Evolutionary conservation across 108 stramenopile genomes (phyloP).

Genomic region (Cyclotella baltica): DNA sequence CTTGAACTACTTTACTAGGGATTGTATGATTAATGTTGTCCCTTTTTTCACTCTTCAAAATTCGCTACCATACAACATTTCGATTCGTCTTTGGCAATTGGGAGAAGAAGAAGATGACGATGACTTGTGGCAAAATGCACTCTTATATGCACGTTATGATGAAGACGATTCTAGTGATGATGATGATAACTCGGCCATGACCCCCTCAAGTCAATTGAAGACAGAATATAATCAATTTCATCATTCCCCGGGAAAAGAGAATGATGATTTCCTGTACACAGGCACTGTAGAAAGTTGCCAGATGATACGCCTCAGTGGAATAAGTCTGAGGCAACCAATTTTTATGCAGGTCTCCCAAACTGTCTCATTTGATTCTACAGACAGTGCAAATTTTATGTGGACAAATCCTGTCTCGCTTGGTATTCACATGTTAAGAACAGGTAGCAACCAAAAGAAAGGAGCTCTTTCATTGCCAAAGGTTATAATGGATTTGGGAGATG

Average conservation of each 20-base stretch:
- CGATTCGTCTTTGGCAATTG: conserved; percentile 34
- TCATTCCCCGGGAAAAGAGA: conserved; percentile 4
- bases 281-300: conserved; percentile 14
- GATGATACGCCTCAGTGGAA: conserved; percentile 34
- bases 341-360: conserved; percentile 37
- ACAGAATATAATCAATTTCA: neutral
- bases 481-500: conserved; percentile 34
- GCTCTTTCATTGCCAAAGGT: conserved; percentile 16
- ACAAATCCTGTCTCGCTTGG: conserved; percentile 12
- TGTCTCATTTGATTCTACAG: neutral
- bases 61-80: conserved; percentile 25
- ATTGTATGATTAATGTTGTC: conserved; percentile 15
- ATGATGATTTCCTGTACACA: conserved; percentile 14
- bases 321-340: conserved; percentile 24
- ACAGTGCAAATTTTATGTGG: conserved; percentile 12
- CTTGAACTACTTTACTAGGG: conserved; percentile 15
- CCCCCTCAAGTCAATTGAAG: conserved; percentile 9
- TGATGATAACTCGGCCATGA: conserved; percentile 31
- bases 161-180: conserved; percentile 34
- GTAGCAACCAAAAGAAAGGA: conserved; percentile 30
- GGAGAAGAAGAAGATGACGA: conserved; percentile 23
- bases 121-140: conserved; percentile 21
- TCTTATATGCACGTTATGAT: neutral
- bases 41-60: conserved; percentile 40
- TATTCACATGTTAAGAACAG: conserved; percentile 31